A percentile compares a stretch with the other conserved stretches of the same genome.
Evolutionary conservation across 2,329 filamentous ascomycete species (phyloP).

Genomic region (Aspergillus nomiae): DNA sequence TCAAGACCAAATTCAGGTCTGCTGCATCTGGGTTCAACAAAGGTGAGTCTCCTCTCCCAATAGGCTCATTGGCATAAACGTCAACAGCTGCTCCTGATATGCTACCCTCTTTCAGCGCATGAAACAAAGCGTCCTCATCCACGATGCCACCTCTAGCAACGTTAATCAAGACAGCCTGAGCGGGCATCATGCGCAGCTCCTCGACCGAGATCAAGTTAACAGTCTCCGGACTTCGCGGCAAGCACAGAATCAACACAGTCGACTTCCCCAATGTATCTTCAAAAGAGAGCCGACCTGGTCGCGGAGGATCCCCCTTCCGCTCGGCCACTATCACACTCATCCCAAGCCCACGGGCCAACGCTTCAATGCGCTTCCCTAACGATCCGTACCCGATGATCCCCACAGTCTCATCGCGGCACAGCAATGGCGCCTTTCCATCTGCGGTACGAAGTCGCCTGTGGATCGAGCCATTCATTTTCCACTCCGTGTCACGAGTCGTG

Average conservation of each 20-base stretch:
- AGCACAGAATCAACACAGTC: constrained; percentile 32
- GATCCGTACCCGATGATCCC: constrained; percentile 54
- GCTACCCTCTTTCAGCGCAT: constrained; percentile 44
- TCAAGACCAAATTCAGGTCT: constrained; percentile 52
- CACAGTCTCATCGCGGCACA: constrained; percentile 50
- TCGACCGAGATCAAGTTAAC: constrained; percentile 32
- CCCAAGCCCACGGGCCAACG: constrained; percentile 45
- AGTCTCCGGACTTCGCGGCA: constrained; percentile 33
- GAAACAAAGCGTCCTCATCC: constrained; percentile 50
- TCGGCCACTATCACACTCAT: constrained; percentile 54
- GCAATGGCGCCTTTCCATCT: constrained; percentile 41
- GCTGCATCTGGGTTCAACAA: constrained; percentile 41
- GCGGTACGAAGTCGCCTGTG: constrained; percentile 9
- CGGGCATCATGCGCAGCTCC: constrained; percentile 47
- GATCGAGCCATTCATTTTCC: not conserved
- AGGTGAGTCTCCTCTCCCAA: constrained; percentile 44
- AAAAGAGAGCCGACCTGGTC: constrained; percentile 25
- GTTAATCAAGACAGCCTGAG: constrained; percentile 49
- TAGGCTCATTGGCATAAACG: constrained; percentile 48
- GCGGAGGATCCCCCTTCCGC: constrained; percentile 40
- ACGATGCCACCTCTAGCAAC: constrained; percentile 54
- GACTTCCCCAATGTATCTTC: constrained; percentile 30
- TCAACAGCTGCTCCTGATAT: constrained; percentile 54
- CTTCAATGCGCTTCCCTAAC: constrained; percentile 37
- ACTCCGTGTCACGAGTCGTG: not conserved